Conservation (phyloP, 139 green algal species). For the Marvania coccoides region DNA sequence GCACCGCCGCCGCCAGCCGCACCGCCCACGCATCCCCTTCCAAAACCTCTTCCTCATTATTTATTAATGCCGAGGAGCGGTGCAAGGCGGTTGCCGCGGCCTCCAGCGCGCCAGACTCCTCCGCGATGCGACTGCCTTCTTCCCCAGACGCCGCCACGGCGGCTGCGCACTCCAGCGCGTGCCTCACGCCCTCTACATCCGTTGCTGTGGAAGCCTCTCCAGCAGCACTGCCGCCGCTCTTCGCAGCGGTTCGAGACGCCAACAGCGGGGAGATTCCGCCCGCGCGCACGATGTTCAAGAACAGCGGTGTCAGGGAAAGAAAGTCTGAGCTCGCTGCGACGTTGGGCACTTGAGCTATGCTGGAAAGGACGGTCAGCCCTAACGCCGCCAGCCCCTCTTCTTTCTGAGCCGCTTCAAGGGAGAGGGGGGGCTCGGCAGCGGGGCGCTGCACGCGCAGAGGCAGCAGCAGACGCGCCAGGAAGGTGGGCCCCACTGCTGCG, state of each 20-base stretch:
- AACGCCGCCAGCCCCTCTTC: constrained; percentile 17
- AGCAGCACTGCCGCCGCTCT: not conserved
- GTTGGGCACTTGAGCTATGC: constrained; percentile 32
- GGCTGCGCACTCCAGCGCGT: constrained; percentile 50
- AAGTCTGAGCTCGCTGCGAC: constrained; percentile 28
- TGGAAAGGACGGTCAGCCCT: constrained; percentile 40
- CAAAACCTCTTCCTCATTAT: not conserved
- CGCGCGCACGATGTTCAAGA: constrained; percentile 36
- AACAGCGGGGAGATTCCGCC: constrained; percentile 22
- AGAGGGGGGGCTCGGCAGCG: not conserved
- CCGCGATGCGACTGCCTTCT: constrained; percentile 4
- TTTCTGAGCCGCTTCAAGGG: constrained; percentile 3
- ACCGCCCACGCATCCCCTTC: not conserved
- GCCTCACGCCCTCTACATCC: constrained; percentile 17
- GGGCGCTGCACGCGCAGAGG: constrained; percentile 26
- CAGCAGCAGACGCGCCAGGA: constrained; percentile 58
- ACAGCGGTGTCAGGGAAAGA: constrained; percentile 29
- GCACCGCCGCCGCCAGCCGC: constrained; percentile 5
- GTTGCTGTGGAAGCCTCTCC: not conserved
- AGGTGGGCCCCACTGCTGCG: constrained; percentile 43
- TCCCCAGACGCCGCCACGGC: not conserved
- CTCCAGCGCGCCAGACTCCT: constrained; percentile 8
- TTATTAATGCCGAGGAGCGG: not conserved
- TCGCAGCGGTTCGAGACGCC: not conserved
- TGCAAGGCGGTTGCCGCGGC: constrained; percentile 10